These are phyloP conservation scores for Leishmania tropica DNA, from an alignment of 208 protist species.

Conservation along the genomic window DNA sequence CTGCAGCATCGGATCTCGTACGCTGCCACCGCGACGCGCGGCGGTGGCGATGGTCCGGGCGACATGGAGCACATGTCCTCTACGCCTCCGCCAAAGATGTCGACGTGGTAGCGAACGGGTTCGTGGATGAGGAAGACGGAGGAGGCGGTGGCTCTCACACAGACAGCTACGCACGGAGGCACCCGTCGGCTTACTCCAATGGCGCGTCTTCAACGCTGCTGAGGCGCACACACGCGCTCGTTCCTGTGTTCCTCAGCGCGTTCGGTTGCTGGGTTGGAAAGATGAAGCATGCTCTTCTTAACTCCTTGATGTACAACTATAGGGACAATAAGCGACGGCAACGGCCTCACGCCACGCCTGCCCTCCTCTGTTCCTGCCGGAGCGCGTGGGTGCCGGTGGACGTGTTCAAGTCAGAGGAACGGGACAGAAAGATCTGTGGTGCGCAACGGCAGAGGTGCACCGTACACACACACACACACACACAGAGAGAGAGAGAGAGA, in stretches of 20 bases:
- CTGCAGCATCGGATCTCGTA: not conserved
- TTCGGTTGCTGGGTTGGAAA: no score
- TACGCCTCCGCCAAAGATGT: slow-evolving; percentile 2
- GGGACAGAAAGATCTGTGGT: not conserved
- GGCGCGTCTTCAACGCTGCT: not conserved
- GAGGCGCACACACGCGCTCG: not conserved
- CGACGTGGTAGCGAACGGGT: slow-evolving; percentile 13
- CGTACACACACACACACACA: not conserved
- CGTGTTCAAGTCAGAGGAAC: not conserved
- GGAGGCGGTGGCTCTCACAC: not conserved
- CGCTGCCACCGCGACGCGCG: not conserved
- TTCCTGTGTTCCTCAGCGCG: no score
- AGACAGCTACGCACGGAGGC: not conserved
- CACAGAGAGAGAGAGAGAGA: not conserved
- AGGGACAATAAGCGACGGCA: not conserved
- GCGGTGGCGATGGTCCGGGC: slow-evolving; percentile 3
- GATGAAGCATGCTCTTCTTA: not conserved
- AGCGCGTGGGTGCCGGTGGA: not conserved
- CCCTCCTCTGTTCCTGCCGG: not conserved
- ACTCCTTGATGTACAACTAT: not conserved
- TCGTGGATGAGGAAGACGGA: not conserved
- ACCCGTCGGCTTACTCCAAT: not conserved
- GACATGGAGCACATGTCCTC: slow-evolving; percentile 6
- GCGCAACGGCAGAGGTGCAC: not conserved
- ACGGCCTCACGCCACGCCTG: not conserved